These are phyloP conservation scores for Eremothecium gossypii DNA, from an alignment of 1,139 yeast genomes.

Conservation along the genomic window DNA sequence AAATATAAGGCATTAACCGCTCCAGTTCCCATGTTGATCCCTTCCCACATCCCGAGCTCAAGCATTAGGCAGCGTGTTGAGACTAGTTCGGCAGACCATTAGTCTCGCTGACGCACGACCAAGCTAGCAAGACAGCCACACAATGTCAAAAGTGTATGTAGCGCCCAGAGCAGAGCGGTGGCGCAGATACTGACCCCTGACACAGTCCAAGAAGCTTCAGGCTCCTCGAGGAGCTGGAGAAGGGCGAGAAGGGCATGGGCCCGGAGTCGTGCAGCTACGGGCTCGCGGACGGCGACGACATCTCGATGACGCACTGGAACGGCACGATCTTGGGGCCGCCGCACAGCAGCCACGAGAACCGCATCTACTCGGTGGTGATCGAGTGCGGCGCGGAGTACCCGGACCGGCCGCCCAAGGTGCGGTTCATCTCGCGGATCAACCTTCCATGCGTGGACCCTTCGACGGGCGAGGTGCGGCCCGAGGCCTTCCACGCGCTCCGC, in stretches of 20 bases:
- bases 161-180: no score
- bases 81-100: no score
- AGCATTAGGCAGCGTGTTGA: no score
- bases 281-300: conserved; percentile 77
- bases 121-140: no score
- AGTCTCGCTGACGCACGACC: no score
- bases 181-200: no score
- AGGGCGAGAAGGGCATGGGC: conserved; percentile 96
- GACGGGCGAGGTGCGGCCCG: conserved; percentile 56
- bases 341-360: conserved; percentile 84
- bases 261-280: conserved; percentile 97
- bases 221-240: conserved; percentile 88
- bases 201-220: conserved; percentile 85
- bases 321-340: conserved; percentile 98
- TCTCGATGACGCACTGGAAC: conserved; percentile 88
- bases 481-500: conserved; percentile 59
- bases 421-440: conserved; percentile 74
- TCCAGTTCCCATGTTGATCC: no score
- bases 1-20: no score
- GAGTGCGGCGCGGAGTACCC: conserved; percentile 84
- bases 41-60: no score
- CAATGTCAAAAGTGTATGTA: no score
- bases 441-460: conserved; percentile 73
- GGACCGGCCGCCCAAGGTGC: conserved; percentile 74
- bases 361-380: conserved; percentile 77